These are phyloP conservation scores for Primulina tabacum DNA, from an alignment of 257 asterid genomes.

Conservation along the genomic window DNA sequence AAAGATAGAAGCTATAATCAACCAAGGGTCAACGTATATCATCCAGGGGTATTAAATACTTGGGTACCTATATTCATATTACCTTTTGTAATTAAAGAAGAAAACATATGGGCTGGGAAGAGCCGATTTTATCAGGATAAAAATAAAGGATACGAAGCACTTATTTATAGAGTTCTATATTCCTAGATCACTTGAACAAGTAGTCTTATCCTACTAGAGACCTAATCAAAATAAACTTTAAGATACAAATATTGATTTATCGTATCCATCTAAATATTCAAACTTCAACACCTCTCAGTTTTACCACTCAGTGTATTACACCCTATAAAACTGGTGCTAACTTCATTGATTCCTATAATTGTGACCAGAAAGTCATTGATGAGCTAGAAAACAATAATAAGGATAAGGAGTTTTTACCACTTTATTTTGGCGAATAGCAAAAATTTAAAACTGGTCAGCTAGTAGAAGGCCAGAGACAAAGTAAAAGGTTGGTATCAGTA, in stretches of 20 bases:
- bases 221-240: too few relatives aligned
- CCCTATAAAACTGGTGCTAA: not conserved
- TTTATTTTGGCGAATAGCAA: not conserved
- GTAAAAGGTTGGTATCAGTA: not conserved
- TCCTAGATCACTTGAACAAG: too few relatives aligned
- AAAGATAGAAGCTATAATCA: not conserved
- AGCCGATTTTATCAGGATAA: too few relatives aligned
- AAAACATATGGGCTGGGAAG: too few relatives aligned
- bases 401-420: not conserved
- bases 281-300: too few relatives aligned
- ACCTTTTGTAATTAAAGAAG: not conserved
- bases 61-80: not conserved
- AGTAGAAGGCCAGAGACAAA: not conserved
- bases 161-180: too few relatives aligned
- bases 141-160: too few relatives aligned
- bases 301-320: conserved; percentile 3
- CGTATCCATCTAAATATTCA: too few relatives aligned
- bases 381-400: not conserved
- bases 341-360: too few relatives aligned
- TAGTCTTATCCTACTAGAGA: too few relatives aligned
- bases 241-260: too few relatives aligned
- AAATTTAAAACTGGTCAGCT: not conserved
- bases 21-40: not conserved
- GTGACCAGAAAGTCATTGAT: not conserved
- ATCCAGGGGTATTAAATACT: not conserved